Evolutionary conservation across 257 asterid species (phyloP), one percentile per base, ranked within the genome.

Genomic region (Prunella vulgaris): DNA sequence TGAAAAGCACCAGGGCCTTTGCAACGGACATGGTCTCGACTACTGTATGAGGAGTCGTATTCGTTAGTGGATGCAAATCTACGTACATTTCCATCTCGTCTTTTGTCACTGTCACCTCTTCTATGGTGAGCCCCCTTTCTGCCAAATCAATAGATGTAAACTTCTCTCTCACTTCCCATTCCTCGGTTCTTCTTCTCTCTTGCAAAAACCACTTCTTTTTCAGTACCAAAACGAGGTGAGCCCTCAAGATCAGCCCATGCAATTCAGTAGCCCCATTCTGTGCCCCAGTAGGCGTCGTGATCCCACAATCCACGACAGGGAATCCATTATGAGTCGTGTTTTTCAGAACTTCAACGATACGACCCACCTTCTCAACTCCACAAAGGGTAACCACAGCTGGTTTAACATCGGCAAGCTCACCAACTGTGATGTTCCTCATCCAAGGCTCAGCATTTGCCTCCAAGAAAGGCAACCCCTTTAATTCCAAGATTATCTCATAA

Each of bases 381-480:
- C 53, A 21, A 20, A 93, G 90, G 9, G 86, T 80, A 49, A 92
- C 84, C 3, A 84, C 86, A 12, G 89, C 74, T 33, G 95, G 81
- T 69, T 93, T 93, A 46, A 73, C 95, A 74, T 86, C 92, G 8
- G 84, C 85, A 0, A 93, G 92, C 81, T 93, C 97, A 2, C 93
- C 89, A 24, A 85, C 98, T 37, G 89, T 93, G n/a, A 93, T 82
- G 73, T 88, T 88, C 76, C 97, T 85, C 97, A 90, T 93, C 98
- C 98, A 93, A 48, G 98, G 90, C 82, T 93, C 97, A 0, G 98
- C 88, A 44, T 85, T 73, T 42, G 98, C 95, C 0, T 85, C 96
- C 84, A 90, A 78, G 96, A 93, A 93, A 28, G 98, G 98, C 14
- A 93, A 78, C 40, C 97, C 98, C 82, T 93, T 90, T 54, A 90